Evolutionary conservation across 176 grass and related monocot genomes (phyloP), one percentile per base, ranked within the genome.

Genomic region (Paspalum vaginatum): DNA sequence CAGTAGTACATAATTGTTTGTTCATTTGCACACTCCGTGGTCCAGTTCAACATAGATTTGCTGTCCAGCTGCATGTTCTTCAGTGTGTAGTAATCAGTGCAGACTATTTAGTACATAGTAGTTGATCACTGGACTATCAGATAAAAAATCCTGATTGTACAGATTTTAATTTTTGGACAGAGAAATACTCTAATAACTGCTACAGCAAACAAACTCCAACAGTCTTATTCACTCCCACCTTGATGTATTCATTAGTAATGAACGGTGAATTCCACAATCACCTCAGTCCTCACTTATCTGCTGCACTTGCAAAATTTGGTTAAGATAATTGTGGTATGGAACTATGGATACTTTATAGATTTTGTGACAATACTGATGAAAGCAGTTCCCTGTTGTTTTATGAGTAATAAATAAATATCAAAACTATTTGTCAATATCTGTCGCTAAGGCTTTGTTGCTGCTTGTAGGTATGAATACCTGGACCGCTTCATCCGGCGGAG

Each of bases 381-480:
- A 80, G 45, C 8, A 40, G 74, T 27, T 45, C 0, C 58, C 6
- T 54, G n/a, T 74, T 32, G 38, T 88, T 59, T 50, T 41, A 65
- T 15, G 25, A 72, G 15, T 55, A 61, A 20, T 24, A 16, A 61
- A 20, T 24, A 16, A 13, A 64, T 76, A 53, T 11, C 7, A 61
- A 7, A 61, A 7, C 27, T 70, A 70, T 64, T 45, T 21, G 32
- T 74, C 4, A 38, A 70, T 87, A 56, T 76, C 26, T 71, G 25
- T 25, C 32, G 25, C 81, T 55, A 49, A 78, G 24, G 11, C 75
- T 51, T 51, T 52, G 45, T 11, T 78, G 20, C 21, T 65, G 26
- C 11, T 78, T 54, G 93, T 54, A 98, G 96, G 96, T 98, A 98
- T 7, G 96, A 95, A 38, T 95, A 95, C 68, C 82, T 98, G 81